These are phyloP conservation scores for Aphanocladium album DNA, from an alignment of 2,329 filamentous ascomycete species.

Conservation along the genomic window DNA sequence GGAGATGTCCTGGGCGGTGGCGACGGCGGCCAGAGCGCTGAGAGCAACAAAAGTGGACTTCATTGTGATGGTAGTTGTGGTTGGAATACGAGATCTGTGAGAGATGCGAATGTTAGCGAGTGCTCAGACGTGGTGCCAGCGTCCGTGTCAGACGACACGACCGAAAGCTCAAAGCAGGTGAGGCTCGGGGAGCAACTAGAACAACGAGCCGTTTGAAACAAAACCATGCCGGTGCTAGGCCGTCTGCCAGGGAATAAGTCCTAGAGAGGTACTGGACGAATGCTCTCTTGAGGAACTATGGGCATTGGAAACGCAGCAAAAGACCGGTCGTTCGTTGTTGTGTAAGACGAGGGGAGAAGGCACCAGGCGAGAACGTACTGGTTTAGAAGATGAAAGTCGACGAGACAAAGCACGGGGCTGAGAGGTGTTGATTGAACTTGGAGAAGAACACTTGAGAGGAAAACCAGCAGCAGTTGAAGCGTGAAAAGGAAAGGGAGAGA, in stretches of 20 bases:
- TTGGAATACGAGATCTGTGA: constrained; percentile 12
- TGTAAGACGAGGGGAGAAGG: background rate
- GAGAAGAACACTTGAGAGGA: constrained; percentile 4
- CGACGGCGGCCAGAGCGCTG: constrained; percentile 36
- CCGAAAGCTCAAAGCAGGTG: no score
- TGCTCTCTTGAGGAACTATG: no score
- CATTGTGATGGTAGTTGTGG: constrained; percentile 39
- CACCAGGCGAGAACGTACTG: background rate
- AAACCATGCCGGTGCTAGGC: no score
- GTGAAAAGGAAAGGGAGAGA: constrained; percentile 3
- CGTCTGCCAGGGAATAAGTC: no score
- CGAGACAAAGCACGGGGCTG: constrained; percentile 12
- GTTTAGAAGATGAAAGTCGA: background rate
- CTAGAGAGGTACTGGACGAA: no score
- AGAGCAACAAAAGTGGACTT: constrained; percentile 43
- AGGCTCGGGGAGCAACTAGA: background rate
- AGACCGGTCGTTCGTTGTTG: background rate
- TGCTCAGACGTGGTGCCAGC: background rate
- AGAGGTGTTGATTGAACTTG: constrained; percentile 1
- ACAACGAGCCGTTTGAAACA: background rate
- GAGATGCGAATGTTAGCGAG: constrained; percentile 19
- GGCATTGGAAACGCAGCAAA: background rate
- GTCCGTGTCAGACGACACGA: background rate
- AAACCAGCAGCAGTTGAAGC: constrained; percentile 8
- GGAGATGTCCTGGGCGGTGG: constrained; percentile 35